Base-by-base conservation (phyloP, 352 stramenopile genomes). In the Thraustochytrium striatum region DNA sequence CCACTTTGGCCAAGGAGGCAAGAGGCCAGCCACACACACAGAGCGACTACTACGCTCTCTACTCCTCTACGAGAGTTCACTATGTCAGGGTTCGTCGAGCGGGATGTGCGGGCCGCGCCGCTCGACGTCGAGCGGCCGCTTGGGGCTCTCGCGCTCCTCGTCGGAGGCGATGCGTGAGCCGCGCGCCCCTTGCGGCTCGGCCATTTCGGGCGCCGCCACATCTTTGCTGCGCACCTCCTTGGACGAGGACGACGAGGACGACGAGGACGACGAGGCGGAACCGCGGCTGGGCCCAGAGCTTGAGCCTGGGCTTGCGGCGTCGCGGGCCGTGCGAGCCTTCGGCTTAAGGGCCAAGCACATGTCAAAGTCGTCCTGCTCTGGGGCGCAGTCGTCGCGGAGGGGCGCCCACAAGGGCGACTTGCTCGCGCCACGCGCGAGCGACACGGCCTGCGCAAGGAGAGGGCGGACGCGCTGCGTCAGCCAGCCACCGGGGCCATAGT, bases 331-430 rank as follows among this genome's bases (percentile, higher is more conserved):
- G 41, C 50, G 59, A 7, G 59, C 13, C 21, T 19, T 50, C 21
- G 59, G 21, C 38, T 70, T 38, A n/a, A 75, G 61, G n/a, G 7
- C 65, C 7, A 7, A 41, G 65, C 65, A 75, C 25, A 43, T 39
- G 61, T 75, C 36, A 25, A 75, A 75, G n/a, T 8, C 1, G 21
- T 43, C 1, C 28, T 25, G 28, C 65, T 75, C 52, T 36, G 44
- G 32, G 9, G 30, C 65, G 36, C 59, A 43, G 21, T 75, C 65
- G 39, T 75, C 65, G 8, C 68, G 52, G 7, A 75, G 35, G 44
- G 30, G n/a, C 1, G 61, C 28, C 65, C 65, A 75, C 2, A 62
- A 11, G 8, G 25, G 25, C 5, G 32, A 35, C 32, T 21, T 8
- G 2, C 30, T 13, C 32, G 25, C 39, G 25, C 36, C 35, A 13